These are phyloP conservation scores for Avena insularis DNA, from an alignment of 176 grass and related monocot species.

Conservation along the genomic window DNA sequence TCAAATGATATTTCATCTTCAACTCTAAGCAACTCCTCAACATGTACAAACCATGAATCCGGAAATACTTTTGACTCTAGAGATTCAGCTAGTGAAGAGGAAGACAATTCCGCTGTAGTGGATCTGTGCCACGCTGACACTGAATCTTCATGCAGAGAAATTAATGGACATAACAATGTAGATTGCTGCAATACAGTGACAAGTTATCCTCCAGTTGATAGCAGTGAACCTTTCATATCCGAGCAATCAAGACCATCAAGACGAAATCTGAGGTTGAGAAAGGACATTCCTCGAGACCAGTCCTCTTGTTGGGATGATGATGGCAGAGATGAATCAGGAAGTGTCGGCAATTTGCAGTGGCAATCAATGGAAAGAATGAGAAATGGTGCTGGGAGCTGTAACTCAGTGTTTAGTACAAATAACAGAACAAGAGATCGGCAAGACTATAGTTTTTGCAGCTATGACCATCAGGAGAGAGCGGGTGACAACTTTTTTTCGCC, in stretches of 20 bases:
- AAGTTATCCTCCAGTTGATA: conserved; percentile 46
- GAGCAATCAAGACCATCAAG: conserved; percentile 68
- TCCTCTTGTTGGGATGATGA: conserved; percentile 57
- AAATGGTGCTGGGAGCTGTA: conserved; percentile 55
- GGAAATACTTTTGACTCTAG: conserved; percentile 44
- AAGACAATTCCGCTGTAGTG: conserved; percentile 38
- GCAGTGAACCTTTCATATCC: conserved; percentile 52
- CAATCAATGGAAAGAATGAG: conserved; percentile 60
- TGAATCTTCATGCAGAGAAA: conserved; percentile 36
- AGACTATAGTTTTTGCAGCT: conserved; percentile 65
- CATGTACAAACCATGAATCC: conserved; percentile 49
- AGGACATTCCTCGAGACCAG: conserved; percentile 53
- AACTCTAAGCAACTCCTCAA: conserved; percentile 49
- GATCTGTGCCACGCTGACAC: conserved; percentile 38
- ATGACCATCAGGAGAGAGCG: conserved; percentile 44
- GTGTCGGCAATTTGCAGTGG: conserved; percentile 49
- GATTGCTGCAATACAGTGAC: conserved; percentile 37
- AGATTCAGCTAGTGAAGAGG: conserved; percentile 61
- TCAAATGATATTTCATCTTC: conserved; percentile 36
- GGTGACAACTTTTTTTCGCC: conserved; percentile 41
- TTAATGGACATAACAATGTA: conserved; percentile 33
- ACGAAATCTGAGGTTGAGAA: conserved; percentile 64
- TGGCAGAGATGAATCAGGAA: conserved; percentile 45
- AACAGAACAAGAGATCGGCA: conserved; percentile 66
- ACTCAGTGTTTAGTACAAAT: conserved; percentile 48